phyloP scores from a whole-genome alignment of 495 filamentous ascomycete species.

The Tirmania nivea region DNA sequence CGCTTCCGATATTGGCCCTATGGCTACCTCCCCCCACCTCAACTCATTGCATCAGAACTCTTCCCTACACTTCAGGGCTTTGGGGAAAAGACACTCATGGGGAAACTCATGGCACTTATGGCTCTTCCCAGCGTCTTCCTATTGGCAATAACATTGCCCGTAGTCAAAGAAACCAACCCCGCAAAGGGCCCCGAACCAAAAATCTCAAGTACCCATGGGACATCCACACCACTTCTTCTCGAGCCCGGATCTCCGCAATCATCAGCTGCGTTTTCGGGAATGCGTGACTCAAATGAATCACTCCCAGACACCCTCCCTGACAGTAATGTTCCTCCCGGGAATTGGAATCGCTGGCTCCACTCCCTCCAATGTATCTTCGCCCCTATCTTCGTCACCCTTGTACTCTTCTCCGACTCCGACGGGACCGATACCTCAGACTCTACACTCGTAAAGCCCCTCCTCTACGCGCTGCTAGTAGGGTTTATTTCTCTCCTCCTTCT shows the following conservation, averaged over 20 bases:
- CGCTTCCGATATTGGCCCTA: slow-evolving; percentile 52
- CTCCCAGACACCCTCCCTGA: no score
- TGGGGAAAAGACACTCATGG: slow-evolving; percentile 52
- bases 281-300: no score
- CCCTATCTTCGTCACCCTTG: slow-evolving; percentile 58
- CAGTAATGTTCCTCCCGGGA: slow-evolving; percentile 18
- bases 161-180: slow-evolving; percentile 35
- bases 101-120: slow-evolving; percentile 52
- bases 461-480: slow-evolving; percentile 49
- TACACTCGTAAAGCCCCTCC: slow-evolving; percentile 28
- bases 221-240: not conserved
- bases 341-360: slow-evolving; percentile 84
- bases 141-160: slow-evolving; percentile 77
- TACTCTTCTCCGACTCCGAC: slow-evolving; percentile 30
- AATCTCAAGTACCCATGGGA: not conserved
- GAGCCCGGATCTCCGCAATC: not conserved
- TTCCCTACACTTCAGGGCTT: slow-evolving; percentile 77
- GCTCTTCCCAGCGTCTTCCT: slow-evolving; percentile 79
- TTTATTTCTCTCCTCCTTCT: slow-evolving; percentile 40
- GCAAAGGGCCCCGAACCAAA: slow-evolving; percentile 5
- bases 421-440: not conserved
- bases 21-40: slow-evolving; percentile 42
- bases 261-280: no score
- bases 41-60: slow-evolving; percentile 46
- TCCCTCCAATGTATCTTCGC: slow-evolving; percentile 68